Base-by-base conservation (phyloP, 2,329 filamentous ascomycete species). In the Dactylellina drechsleri region DNA sequence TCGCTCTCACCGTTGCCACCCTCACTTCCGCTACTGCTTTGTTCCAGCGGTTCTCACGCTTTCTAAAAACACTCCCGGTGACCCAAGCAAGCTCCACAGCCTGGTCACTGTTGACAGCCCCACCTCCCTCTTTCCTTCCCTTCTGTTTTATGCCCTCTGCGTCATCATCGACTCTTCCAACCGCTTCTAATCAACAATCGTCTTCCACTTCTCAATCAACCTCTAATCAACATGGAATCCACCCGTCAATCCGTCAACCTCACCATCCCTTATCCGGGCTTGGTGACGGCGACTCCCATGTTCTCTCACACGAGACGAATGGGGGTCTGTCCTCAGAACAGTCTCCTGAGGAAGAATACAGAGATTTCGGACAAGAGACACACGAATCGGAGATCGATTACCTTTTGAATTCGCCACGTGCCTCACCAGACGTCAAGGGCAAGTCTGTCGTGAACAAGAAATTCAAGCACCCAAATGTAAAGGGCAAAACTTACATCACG, bases 101-200 rank as follows among this genome's bases (percentile, higher is more conserved):
- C 64, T 64, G 71, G 71, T 75, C 71, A 68, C 71, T 75, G 71
- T 56, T 56, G 31, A 62, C 58, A 28, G 18, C 16, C 16, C 16
- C 28, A 8, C 58, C 61, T 18, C 18, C 36, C 50, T 49, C 23
- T 36, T 47, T 65, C 36, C 40, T 59, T 16, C 52, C 71, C 53
- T 54, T 65, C 64, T 68, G 71, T 75, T 75, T 75, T 75, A 75
- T 75, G 71, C 71, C 53, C 61, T 75, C 71, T 75, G 71, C 64
- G 64, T 64, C 64, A 16, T 68, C 71, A 4, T 59, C 70, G 52
- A 64, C 64, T 40, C 31, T 52, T 3, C 47, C 43, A 26, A 68
- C 36, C 62, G 15, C 43, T 53, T 3, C 59, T 4, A 53, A 45
- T 36, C 43, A 62, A n/a, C 57, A 60, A 54, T 28, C 31, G 1